These are phyloP conservation scores for Westerdykella aurantiaca DNA, from an alignment of 2,329 filamentous ascomycete genomes.

Conservation along the genomic window DNA sequence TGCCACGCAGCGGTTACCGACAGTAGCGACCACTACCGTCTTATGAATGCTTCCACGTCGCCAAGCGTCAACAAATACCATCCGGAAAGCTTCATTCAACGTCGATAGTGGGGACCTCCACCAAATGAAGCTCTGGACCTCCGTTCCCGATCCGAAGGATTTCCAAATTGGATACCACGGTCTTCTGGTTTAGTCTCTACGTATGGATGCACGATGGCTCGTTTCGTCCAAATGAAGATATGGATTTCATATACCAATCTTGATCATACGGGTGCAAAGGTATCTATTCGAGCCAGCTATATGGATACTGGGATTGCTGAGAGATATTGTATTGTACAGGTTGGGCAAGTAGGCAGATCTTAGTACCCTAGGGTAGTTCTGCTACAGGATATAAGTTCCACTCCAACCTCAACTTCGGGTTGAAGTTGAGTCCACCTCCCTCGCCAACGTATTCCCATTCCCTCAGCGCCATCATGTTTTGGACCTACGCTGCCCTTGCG, in stretches of 20 bases:
- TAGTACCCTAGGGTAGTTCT: too few relatives aligned
- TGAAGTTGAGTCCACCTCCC: too few relatives aligned
- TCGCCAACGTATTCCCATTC: too few relatives aligned
- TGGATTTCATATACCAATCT: conserved; percentile 3
- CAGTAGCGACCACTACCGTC: conserved; percentile 6
- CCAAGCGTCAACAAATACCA: conserved; percentile 5
- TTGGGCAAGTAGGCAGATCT: too few relatives aligned
- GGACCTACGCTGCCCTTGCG: conserved; percentile 1
- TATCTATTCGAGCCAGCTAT: too few relatives aligned
- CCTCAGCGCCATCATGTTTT: too few relatives aligned
- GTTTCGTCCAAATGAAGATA: conserved; percentile 1
- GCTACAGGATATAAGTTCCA: too few relatives aligned
- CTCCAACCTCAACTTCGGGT: too few relatives aligned
- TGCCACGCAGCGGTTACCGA: conserved; percentile 5
- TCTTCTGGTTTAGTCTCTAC: neutral
- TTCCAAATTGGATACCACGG: conserved; percentile 1
- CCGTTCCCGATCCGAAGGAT: conserved; percentile 5
- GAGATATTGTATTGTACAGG: too few relatives aligned
- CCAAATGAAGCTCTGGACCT: neutral
- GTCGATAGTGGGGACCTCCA: conserved; percentile 3
- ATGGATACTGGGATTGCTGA: too few relatives aligned
- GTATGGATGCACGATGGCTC: neutral
- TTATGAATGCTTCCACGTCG: conserved; percentile 1
- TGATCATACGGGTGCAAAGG: conserved; percentile 3
- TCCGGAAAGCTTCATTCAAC: conserved; percentile 15